These are phyloP conservation scores for Pseudopithomyces chartarum DNA, from an alignment of 2,329 filamentous ascomycete species.

Conservation along the genomic window DNA sequence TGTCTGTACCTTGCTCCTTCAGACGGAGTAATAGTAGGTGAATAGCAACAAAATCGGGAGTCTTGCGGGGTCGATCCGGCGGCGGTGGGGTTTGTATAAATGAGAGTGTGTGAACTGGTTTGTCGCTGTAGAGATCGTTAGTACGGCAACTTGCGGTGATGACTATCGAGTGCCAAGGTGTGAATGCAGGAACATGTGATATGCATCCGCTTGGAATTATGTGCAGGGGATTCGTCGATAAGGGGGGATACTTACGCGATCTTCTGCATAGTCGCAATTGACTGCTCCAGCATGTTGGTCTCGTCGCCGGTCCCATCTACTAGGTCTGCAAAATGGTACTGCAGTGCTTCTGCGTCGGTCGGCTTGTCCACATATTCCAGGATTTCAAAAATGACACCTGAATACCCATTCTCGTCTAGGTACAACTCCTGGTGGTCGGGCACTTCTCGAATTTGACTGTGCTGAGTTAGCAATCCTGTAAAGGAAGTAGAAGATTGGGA, in stretches of 20 bases:
- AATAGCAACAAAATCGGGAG: slow-evolving; percentile 69
- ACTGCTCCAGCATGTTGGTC: slow-evolving; percentile 42
- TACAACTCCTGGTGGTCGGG: slow-evolving; percentile 92
- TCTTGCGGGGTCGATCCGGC: slow-evolving; percentile 33
- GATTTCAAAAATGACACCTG: slow-evolving; percentile 88
- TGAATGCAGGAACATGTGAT: slow-evolving; percentile 8
- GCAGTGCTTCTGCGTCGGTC: slow-evolving; percentile 69
- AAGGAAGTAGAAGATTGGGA: slow-evolving; percentile 7
- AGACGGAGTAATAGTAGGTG: slow-evolving; percentile 79
- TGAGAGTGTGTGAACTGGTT: slow-evolving; percentile 71
- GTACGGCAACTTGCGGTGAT: not conserved
- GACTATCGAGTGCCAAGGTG: slow-evolving; percentile 33
- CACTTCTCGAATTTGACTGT: slow-evolving; percentile 73
- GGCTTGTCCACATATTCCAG: slow-evolving; percentile 76
- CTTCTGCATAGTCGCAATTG: slow-evolving; percentile 34
- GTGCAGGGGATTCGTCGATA: not conserved
- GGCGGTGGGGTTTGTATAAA: slow-evolving; percentile 57
- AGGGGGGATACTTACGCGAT: slow-evolving; percentile 42
- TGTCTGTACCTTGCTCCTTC: slow-evolving; percentile 74
- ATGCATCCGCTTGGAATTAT: not conserved
- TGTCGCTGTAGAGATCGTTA: slow-evolving; percentile 34
- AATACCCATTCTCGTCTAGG: slow-evolving; percentile 81
- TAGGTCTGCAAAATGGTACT: slow-evolving; percentile 57
- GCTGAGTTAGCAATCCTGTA: slow-evolving; percentile 15
- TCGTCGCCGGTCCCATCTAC: slow-evolving; percentile 43